Evolutionary conservation across 345 rosid genomes (phyloP).

Genomic region (Salix suchowensis): DNA sequence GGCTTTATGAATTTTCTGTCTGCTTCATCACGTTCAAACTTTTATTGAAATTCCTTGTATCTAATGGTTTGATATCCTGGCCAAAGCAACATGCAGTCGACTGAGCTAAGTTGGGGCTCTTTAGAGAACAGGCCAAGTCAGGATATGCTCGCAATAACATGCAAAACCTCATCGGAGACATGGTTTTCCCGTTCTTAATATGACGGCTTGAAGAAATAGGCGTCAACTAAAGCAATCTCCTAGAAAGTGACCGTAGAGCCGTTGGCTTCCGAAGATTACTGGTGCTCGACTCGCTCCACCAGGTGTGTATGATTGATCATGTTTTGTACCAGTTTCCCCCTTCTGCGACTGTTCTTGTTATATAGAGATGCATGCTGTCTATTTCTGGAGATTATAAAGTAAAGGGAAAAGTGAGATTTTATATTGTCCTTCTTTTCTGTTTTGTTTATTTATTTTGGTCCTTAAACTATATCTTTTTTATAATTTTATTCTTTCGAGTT

Average conservation of each 20-base stretch:
- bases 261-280: background rate
- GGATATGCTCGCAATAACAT: background rate
- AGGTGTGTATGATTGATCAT: background rate
- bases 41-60: background rate
- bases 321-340: background rate
- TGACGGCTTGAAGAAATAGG: background rate
- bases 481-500: too few relatives aligned
- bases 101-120: background rate
- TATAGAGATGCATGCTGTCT: background rate
- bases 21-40: background rate
- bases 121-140: background rate
- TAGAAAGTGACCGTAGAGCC: background rate
- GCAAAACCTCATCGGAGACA: background rate
- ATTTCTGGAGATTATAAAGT: background rate
- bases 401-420: background rate
- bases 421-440: background rate
- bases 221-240: background rate
- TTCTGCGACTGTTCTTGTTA: background rate
- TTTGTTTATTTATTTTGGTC: background rate
- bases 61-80: too few relatives aligned
- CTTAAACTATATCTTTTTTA: too few relatives aligned
- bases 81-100: background rate
- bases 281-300: background rate
- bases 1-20: background rate
- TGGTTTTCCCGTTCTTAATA: background rate